phyloP scores from a whole-genome alignment of 768 basidiomycete genomes.

The Botryobasidium botryosum region DNA sequence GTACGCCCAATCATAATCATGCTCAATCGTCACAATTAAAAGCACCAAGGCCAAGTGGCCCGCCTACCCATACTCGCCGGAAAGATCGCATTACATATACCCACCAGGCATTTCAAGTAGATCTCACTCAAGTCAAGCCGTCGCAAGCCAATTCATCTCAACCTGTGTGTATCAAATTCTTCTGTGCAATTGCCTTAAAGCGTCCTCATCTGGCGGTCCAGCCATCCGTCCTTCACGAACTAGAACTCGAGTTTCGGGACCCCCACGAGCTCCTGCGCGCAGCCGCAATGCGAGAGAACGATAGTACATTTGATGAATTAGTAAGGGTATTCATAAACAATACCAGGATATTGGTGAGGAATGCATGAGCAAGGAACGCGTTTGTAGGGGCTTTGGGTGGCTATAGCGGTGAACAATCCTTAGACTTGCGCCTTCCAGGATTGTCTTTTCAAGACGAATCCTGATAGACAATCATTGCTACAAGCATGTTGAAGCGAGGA shows the following conservation, averaged over 20 bases:
- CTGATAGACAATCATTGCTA: no score
- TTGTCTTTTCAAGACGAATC: no score
- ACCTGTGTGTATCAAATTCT: slow-evolving; percentile 1
- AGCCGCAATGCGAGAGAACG: slow-evolving; percentile 40
- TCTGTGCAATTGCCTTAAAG: no score
- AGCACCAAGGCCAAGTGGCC: slow-evolving; percentile 12
- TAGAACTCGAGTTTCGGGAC: slow-evolving; percentile 72
- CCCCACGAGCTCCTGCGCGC: slow-evolving; percentile 52
- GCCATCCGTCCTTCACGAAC: slow-evolving; percentile 59
- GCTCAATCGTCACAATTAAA: neutral
- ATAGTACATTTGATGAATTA: slow-evolving; percentile 70
- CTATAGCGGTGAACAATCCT: no score
- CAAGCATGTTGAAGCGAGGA: no score
- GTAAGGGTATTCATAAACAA: slow-evolving; percentile 89
- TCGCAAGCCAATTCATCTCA: slow-evolving; percentile 23
- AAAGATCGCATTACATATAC: slow-evolving; percentile 89
- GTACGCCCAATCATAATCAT: neutral
- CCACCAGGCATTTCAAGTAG: slow-evolving; percentile 85
- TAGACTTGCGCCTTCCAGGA: no score
- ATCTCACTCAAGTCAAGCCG: slow-evolving; percentile 72
- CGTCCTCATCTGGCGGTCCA: no score
- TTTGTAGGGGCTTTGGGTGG: no score
- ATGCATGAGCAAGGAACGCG: no score
- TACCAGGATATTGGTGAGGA: slow-evolving; percentile 72
- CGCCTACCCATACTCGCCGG: slow-evolving; percentile 35